These are phyloP conservation scores for Aspergillus nomiae DNA, from an alignment of 2,329 filamentous ascomycete genomes.

Conservation along the genomic window DNA sequence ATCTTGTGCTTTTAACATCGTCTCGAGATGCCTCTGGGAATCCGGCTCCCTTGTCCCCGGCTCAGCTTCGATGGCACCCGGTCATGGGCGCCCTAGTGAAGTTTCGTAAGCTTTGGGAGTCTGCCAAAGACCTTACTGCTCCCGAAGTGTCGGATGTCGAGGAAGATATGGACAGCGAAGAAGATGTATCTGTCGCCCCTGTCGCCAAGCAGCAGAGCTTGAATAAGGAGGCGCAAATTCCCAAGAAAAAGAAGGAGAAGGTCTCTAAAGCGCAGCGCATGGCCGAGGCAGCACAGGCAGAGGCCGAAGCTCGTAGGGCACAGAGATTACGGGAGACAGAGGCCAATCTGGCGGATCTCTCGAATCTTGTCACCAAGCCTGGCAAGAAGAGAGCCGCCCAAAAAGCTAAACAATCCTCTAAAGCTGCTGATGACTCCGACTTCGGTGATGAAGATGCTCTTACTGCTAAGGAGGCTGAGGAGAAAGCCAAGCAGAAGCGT, in stretches of 20 bases:
- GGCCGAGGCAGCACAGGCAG: conserved; percentile 55
- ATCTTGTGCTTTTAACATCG: conserved; percentile 90
- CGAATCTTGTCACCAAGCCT: conserved; percentile 57
- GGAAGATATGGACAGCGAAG: conserved; percentile 24
- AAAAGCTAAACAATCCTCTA: conserved; percentile 34
- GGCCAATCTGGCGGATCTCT: conserved; percentile 73
- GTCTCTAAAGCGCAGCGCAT: conserved; percentile 53
- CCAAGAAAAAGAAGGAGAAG: conserved; percentile 45
- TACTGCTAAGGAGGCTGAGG: conserved; percentile 74
- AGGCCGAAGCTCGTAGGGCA: conserved; percentile 55
- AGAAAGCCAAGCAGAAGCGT: conserved; percentile 89
- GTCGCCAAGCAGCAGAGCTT: conserved; percentile 27
- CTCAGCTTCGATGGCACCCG: conserved; percentile 83
- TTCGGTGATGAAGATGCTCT: conserved; percentile 87
- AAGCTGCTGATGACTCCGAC: conserved; percentile 70
- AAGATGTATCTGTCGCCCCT: conserved; percentile 24
- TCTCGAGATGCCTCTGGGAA: conserved; percentile 61
- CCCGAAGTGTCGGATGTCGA: conserved; percentile 40
- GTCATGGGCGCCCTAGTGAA: conserved; percentile 84
- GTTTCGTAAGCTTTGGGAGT: conserved; percentile 78
- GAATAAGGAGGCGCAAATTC: conserved; percentile 41
- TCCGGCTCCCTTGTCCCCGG: conserved; percentile 67
- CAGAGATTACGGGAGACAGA: conserved; percentile 61
- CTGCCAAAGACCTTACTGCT: conserved; percentile 66
- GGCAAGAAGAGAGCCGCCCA: conserved; percentile 48